phyloP scores from a whole-genome alignment of 768 basidiomycete species.

The Mycena metata region DNA sequence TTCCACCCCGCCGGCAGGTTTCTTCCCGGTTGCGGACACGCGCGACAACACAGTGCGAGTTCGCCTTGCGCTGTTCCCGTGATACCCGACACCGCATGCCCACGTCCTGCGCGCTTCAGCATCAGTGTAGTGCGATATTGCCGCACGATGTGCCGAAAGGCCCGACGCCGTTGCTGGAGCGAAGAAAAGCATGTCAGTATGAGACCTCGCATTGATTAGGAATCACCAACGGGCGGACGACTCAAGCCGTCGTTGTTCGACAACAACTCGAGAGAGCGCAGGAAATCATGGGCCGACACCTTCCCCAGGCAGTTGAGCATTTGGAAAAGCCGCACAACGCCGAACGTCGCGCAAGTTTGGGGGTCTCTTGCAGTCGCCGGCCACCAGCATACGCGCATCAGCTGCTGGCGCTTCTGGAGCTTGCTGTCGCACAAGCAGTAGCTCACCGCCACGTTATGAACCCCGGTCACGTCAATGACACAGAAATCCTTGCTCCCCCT shows the following conservation, averaged over 20 bases:
- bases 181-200: too few species aligned
- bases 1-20: background rate
- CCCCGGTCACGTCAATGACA: background rate
- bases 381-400: background rate
- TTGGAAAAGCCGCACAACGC: background rate
- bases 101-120: background rate
- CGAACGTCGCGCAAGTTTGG: background rate
- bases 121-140: background rate
- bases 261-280: background rate
- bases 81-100: background rate
- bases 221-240: too few species aligned
- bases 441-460: background rate
- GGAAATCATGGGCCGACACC: background rate
- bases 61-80: constrained; percentile 1
- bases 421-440: too few species aligned
- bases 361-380: background rate
- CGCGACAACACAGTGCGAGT: background rate
- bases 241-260: background rate
- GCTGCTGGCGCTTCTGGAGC: background rate
- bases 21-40: background rate
- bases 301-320: background rate
- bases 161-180: background rate
- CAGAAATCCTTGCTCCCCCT: background rate
- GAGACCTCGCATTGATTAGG: too few species aligned
- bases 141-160: constrained; percentile 1